phyloP scores from a whole-genome alignment of 2,329 filamentous ascomycete species.

The Arthrocladium fulminans region DNA sequence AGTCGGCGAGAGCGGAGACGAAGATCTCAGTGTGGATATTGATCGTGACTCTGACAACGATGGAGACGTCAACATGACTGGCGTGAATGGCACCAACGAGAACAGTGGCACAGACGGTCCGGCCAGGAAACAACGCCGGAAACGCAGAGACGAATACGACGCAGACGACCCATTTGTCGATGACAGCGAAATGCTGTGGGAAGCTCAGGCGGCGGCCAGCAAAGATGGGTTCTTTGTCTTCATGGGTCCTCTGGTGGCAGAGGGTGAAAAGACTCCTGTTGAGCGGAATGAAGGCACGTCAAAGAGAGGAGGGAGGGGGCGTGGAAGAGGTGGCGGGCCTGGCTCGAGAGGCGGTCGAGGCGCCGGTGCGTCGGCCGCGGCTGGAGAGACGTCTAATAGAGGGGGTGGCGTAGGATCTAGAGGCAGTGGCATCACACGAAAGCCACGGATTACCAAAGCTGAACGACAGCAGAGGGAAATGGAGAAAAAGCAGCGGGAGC shows the following conservation, averaged over 20 bases:
- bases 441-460: conserved; percentile 78
- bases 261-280: conserved; percentile 66
- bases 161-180: conserved; percentile 66
- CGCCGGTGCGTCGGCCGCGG: conserved; percentile 15
- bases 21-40: conserved; percentile 84
- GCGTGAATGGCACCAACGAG: conserved; percentile 40
- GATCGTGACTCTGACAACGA: conserved; percentile 55
- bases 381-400: conserved; percentile 16
- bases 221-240: conserved; percentile 98
- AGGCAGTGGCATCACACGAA: conserved; percentile 53
- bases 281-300: conserved; percentile 61
- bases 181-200: conserved; percentile 90
- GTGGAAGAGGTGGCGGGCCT: conserved; percentile 43
- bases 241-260: conserved; percentile 79
- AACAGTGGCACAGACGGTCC: conserved; percentile 47
- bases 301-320: conserved; percentile 48
- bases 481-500: conserved; percentile 69
- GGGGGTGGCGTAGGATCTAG: conserved; percentile 20
- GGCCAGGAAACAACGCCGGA: conserved; percentile 62
- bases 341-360: conserved; percentile 35
- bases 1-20: conserved; percentile 44
- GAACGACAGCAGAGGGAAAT: conserved; percentile 72
- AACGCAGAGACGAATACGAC: conserved; percentile 60
- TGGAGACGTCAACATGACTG: conserved; percentile 35
- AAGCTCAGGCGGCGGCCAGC: conserved; percentile 86